Percentiles rank a stretch among this genome's conserved stretches.
Conservation (phyloP, 345 rosid species). For the Noccaea bulbosa region DNA sequence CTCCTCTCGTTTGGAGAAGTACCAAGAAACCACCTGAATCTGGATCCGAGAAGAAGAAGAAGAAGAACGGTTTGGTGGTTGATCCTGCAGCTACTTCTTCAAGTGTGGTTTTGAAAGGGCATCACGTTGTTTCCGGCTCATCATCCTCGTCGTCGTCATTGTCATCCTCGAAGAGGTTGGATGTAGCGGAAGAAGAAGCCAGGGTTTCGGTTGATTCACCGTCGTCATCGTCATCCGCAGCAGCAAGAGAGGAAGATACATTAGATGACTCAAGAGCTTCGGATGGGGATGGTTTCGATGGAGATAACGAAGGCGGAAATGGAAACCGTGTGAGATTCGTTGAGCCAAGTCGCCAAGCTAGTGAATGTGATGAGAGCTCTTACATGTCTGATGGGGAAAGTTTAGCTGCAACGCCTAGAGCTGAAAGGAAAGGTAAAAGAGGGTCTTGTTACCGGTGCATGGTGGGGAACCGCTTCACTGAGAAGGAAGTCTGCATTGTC, state of each 20-base stretch:
- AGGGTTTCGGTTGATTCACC: slow-evolving; percentile 33
- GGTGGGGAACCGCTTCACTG: slow-evolving; percentile 63
- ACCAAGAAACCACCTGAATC: slow-evolving; percentile 33
- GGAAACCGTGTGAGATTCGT: slow-evolving; percentile 58
- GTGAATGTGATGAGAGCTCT: slow-evolving; percentile 46
- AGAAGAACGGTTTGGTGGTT: slow-evolving; percentile 4
- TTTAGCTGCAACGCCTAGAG: slow-evolving; percentile 44
- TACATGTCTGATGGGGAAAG: slow-evolving; percentile 46
- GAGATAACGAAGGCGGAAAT: slow-evolving; percentile 45
- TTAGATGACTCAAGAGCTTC: slow-evolving; percentile 25
- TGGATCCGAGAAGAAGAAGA: slow-evolving; percentile 27
- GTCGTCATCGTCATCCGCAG: slow-evolving; percentile 14
- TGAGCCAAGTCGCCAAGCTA: slow-evolving; percentile 52
- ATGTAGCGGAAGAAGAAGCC: slow-evolving; percentile 35
- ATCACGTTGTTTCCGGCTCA: slow-evolving; percentile 41
- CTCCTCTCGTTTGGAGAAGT: slow-evolving; percentile 52
- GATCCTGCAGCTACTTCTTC: slow-evolving; percentile 20
- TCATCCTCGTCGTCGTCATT: slow-evolving; percentile 26
- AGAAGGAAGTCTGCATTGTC: slow-evolving; percentile 83
- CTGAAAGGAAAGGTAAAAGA: slow-evolving; percentile 67
- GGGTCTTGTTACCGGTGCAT: slow-evolving; percentile 80
- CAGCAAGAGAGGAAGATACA: slow-evolving; percentile 6
- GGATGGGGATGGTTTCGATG: slow-evolving; percentile 45
- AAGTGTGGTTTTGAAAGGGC: slow-evolving; percentile 29
- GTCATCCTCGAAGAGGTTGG: slow-evolving; percentile 34